Percentiles rank a stretch among this genome's conserved stretches.
Evolutionary conservation across 2,329 filamentous ascomycete species (phyloP).

Genomic region (Passalora sequoiae): DNA sequence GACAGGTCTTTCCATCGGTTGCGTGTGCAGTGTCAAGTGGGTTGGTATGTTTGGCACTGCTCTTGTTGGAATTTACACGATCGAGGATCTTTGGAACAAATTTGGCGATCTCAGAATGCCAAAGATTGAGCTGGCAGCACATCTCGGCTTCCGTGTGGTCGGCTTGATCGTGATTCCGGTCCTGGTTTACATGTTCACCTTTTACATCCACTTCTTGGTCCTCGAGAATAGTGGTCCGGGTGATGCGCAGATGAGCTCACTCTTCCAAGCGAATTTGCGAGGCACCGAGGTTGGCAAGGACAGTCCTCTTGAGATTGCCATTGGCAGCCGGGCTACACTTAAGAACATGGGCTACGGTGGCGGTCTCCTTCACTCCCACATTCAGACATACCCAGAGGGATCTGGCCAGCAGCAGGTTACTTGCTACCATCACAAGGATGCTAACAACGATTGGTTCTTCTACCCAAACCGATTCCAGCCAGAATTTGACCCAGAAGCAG

Average conservation of each 20-base stretch:
- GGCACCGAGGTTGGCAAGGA: constrained; percentile 92
- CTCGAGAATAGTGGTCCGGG: constrained; percentile 90
- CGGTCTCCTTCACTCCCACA: constrained; percentile 90
- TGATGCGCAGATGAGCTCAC: constrained; percentile 99
- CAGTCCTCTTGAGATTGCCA: constrained; percentile 85
- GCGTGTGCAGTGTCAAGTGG: constrained; percentile 97
- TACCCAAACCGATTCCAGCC: constrained; percentile 80
- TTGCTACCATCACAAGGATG: constrained; percentile 98
- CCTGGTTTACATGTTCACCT: constrained; percentile 90
- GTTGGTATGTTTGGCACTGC: constrained; percentile 95
- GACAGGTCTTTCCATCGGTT: constrained; percentile 92
- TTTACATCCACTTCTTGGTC: constrained; percentile 89
- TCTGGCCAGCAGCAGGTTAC: constrained; percentile 94
- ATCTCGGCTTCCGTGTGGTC: constrained; percentile 72
- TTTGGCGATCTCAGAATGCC: constrained; percentile 93
- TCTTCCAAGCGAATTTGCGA: constrained; percentile 94
- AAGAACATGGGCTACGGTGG: constrained; percentile 99
- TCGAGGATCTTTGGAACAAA: constrained; percentile 96
- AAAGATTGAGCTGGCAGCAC: constrained; percentile 66
- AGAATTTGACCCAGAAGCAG: constrained; percentile 65
- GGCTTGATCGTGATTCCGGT: constrained; percentile 85
- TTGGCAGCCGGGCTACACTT: constrained; percentile 82
- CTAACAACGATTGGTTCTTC: constrained; percentile 99
- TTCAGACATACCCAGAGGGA: constrained; percentile 92
- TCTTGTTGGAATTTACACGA: constrained; percentile 89